A percentile compares a stretch with the other conserved stretches of the same genome.
phyloP scores from a whole-genome alignment of 768 basidiomycete genomes.

The Lentinula sp. region DNA sequence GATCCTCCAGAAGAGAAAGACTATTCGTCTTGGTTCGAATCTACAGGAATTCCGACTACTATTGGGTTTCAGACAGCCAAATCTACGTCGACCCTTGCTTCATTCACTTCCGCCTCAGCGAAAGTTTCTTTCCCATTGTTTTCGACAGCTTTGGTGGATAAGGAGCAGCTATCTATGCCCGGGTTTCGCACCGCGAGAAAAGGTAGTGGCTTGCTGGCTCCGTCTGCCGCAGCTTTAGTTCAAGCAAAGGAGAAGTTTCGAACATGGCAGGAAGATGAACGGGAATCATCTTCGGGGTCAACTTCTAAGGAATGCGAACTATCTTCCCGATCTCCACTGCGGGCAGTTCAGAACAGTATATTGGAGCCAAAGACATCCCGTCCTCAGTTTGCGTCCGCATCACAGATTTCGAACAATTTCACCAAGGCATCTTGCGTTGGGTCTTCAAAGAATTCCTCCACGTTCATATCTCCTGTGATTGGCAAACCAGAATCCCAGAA shows the following conservation, averaged over 20 bases:
- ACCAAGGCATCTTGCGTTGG: not conserved
- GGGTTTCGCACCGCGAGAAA: constrained; percentile 26
- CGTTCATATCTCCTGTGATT: not conserved
- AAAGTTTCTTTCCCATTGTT: not conserved
- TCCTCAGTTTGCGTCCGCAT: not conserved
- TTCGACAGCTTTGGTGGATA: not conserved
- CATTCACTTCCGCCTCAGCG: not conserved
- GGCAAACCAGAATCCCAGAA: constrained; percentile 7
- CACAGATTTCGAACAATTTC: not conserved
- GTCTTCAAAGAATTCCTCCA: not conserved
- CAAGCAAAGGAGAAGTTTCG: constrained; percentile 48
- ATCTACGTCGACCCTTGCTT: not conserved
- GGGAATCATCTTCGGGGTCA: not conserved
- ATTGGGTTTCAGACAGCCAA: constrained; percentile 33
- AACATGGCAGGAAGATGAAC: constrained; percentile 38
- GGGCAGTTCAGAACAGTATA: not conserved
- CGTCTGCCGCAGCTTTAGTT: constrained; percentile 48
- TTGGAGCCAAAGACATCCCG: not conserved
- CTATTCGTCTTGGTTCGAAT: constrained; percentile 46
- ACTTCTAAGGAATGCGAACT: not conserved
- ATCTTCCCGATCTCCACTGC: not conserved
- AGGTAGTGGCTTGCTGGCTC: constrained; percentile 32
- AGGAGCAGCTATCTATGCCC: constrained; percentile 5
- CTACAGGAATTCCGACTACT: constrained; percentile 17
- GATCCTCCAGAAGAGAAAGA: constrained; percentile 32